Percentiles rank a stretch among this genome's conserved stretches.
Conservation (phyloP, 495 filamentous ascomycete species). For the Aspergillus funiculosus region DNA sequence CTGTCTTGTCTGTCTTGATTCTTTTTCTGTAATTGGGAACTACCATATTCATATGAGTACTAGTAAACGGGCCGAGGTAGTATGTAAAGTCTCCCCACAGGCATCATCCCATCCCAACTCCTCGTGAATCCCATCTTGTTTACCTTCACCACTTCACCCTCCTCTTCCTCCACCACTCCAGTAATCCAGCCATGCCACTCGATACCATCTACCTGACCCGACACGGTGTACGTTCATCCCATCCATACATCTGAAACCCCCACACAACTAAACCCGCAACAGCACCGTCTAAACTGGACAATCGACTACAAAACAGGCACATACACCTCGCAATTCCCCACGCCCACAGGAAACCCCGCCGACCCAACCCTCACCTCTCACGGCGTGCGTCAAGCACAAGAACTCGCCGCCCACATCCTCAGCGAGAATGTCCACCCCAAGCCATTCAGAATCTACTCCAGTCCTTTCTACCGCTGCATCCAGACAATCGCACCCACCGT, state of each 20-base stretch:
- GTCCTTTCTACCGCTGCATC: constrained; percentile 87
- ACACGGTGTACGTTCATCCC: constrained; percentile 64
- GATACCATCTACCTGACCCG: constrained; percentile 81
- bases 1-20: not conserved
- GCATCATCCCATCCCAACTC: not conserved
- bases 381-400: constrained; percentile 75
- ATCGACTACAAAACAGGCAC: constrained; percentile 71
- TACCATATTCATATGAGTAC: too few species aligned
- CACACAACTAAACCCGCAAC: constrained; percentile 9
- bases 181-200: constrained; percentile 40
- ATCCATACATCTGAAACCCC: not conserved
- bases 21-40: too few species aligned
- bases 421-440: constrained; percentile 59
- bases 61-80: constrained; percentile 8
- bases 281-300: constrained; percentile 89
- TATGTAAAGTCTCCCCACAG: constrained; percentile 7
- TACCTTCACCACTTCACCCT: not conserved
- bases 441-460: constrained; percentile 63
- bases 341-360: constrained; percentile 76
- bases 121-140: not conserved
- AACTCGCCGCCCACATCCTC: constrained; percentile 64
- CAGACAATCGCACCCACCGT: constrained; percentile 75
- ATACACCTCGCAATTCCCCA: constrained; percentile 60
- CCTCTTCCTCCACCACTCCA: not conserved
- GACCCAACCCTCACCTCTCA: constrained; percentile 85